Conservation (phyloP, 2,329 filamentous ascomycete species). For the Septoria petroselini region DNA sequence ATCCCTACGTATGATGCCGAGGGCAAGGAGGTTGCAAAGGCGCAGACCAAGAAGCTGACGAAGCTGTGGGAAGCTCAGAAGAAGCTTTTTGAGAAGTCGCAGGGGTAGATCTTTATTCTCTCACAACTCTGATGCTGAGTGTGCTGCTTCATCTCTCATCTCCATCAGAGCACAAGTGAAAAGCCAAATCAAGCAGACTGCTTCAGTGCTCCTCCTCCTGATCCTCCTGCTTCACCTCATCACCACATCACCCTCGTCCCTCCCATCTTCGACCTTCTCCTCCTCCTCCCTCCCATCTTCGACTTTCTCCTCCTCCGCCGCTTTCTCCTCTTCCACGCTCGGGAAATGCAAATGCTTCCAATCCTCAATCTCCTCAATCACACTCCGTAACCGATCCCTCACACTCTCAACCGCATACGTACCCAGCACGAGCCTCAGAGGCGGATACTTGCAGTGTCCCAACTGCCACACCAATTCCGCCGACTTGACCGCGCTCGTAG, state of each 20-base stretch:
- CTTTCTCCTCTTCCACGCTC: slow-evolving; percentile 31
- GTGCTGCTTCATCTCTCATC: no score
- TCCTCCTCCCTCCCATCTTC: slow-evolving; percentile 24
- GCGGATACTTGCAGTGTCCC: slow-evolving; percentile 91
- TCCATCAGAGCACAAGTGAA: no score
- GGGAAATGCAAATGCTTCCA: slow-evolving; percentile 43
- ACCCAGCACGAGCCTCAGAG: slow-evolving; percentile 78
- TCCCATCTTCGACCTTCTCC: slow-evolving; percentile 20
- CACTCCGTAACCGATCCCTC: slow-evolving; percentile 78
- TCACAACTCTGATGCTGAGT: no score
- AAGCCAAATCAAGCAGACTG: no score
- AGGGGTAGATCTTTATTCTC: slow-evolving; percentile 2
- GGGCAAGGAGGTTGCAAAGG: slow-evolving; percentile 78
- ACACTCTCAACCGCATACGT: slow-evolving; percentile 97
- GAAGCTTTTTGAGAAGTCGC: slow-evolving; percentile 69
- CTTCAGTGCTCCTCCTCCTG: no score
- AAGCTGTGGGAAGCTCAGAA: slow-evolving; percentile 92
- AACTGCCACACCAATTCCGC: slow-evolving; percentile 92
- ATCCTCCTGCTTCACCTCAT: slow-evolving; percentile 21
- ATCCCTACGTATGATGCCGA: slow-evolving; percentile 73
- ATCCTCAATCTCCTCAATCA: slow-evolving; percentile 72
- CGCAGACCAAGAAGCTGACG: slow-evolving; percentile 71
- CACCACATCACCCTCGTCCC: slow-evolving; percentile 28
- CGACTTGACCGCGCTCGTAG: slow-evolving; percentile 87
- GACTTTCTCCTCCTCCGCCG: slow-evolving; percentile 28